These are phyloP conservation scores for Lepidium africanum DNA, from an alignment of 345 rosid genomes.

Conservation along the genomic window DNA sequence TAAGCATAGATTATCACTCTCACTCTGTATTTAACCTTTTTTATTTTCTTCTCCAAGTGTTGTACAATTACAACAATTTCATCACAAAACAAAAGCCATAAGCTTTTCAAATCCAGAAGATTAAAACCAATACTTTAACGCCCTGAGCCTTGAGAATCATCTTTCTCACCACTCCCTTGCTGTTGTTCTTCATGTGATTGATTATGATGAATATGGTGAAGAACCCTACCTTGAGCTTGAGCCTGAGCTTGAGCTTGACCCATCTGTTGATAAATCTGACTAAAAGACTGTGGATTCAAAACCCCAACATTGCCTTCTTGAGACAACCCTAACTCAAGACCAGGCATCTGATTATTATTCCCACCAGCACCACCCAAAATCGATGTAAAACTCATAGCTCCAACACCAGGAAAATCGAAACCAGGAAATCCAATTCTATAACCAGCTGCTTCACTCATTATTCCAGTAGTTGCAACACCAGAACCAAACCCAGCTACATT, in stretches of 20 bases:
- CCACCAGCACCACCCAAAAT: constrained; percentile 53
- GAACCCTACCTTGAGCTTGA: constrained; percentile 32
- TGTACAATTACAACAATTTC: constrained; percentile 42
- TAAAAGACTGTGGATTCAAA: constrained; percentile 63
- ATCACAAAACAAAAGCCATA: constrained; percentile 32
- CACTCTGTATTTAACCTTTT: constrained; percentile 27
- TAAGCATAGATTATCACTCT: constrained; percentile 37
- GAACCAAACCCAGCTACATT: constrained; percentile 52
- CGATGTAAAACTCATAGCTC: constrained; percentile 73
- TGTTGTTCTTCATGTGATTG: constrained; percentile 38
- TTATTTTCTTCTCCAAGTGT: constrained; percentile 24
- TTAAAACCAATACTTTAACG: constrained; percentile 35
- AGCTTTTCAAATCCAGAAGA: constrained; percentile 25
- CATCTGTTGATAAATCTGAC: constrained; percentile 91
- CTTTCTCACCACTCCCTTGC: constrained; percentile 51
- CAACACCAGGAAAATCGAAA: constrained; percentile 65
- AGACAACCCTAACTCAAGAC: constrained; percentile 87
- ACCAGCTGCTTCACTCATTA: constrained; percentile 52
- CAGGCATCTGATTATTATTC: constrained; percentile 59
- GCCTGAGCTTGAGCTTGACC: constrained; percentile 38
- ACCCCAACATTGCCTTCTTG: constrained; percentile 91
- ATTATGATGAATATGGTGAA: constrained; percentile 37
- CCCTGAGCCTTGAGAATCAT: constrained; percentile 89
- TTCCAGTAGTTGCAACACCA: constrained; percentile 35
- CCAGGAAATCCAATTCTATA: constrained; percentile 70